phyloP scores from a whole-genome alignment of 305 asterid species.

The Fraxinus albicans region DNA sequence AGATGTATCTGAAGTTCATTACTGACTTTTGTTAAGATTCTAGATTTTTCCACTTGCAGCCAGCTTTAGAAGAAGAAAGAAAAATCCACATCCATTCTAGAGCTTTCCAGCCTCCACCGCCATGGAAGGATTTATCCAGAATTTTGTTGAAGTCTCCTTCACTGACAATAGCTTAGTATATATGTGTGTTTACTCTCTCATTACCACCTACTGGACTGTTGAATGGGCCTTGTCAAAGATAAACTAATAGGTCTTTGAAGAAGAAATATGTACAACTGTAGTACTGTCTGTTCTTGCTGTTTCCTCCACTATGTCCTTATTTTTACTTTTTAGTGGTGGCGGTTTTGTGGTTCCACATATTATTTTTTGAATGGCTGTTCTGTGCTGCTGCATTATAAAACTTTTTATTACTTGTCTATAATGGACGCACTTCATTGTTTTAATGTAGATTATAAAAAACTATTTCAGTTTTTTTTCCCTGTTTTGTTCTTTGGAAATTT shows the following conservation, averaged over 20 bases:
- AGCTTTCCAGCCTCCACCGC: too few species aligned
- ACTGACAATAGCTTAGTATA: too few species aligned
- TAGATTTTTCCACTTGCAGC: too few species aligned
- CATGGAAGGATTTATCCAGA: too few species aligned
- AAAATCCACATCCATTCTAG: too few species aligned
- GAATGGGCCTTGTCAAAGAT: background rate
- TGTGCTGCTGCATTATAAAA: background rate
- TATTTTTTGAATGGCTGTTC: background rate
- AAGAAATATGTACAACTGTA: background rate
- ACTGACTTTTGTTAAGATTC: too few species aligned
- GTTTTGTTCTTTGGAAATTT: background rate
- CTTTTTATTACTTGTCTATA: background rate
- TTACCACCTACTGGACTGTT: background rate
- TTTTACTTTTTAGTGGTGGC: background rate
- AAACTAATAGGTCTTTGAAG: background rate
- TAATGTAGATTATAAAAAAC: background rate
- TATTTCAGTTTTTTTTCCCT: background rate
- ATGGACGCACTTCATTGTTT: background rate
- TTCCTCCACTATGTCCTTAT: background rate
- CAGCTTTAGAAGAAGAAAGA: too few species aligned
- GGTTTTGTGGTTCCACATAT: background rate
- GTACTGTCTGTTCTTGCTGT: background rate
- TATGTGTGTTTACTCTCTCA: background rate
- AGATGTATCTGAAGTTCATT: background rate
- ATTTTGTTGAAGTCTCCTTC: too few species aligned